Percentiles rank a stretch among this genome's conserved stretches.
Conservation (phyloP, 2,329 filamentous ascomycete genomes). For the Talaromyces sp. region DNA sequence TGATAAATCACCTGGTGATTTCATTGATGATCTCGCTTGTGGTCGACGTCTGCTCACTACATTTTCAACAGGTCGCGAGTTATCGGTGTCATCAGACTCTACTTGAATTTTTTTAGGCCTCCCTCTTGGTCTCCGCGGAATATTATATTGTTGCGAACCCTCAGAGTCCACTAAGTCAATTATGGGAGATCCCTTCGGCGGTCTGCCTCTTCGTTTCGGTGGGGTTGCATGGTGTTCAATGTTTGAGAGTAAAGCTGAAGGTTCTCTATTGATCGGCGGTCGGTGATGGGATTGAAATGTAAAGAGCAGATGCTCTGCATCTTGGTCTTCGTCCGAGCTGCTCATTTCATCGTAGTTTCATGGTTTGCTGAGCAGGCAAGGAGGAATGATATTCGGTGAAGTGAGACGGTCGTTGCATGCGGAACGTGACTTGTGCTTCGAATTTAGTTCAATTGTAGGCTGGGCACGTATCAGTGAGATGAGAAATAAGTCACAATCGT, state of each 20-base stretch:
- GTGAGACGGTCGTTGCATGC: not conserved
- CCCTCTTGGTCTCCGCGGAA: not conserved
- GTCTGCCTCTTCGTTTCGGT: slow-evolving; percentile 1
- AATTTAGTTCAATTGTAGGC: not conserved
- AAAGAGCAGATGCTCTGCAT: slow-evolving; percentile 27
- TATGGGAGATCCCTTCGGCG: not conserved
- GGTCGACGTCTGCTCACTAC: not conserved
- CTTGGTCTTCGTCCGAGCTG: slow-evolving; percentile 23
- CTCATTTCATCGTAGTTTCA: slow-evolving; percentile 7
- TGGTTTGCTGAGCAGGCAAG: not conserved
- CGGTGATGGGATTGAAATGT: slow-evolving; percentile 23
- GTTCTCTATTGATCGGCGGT: not conserved
- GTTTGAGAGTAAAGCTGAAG: not conserved
- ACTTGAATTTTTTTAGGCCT: not conserved
- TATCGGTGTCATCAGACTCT: not conserved
- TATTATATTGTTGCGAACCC: not conserved
- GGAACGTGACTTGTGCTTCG: not conserved
- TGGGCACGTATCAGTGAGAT: not conserved
- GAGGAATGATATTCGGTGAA: not conserved
- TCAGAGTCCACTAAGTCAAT: not conserved
- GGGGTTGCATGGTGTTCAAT: not conserved
- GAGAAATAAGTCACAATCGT: not conserved
- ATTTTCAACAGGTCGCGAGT: not conserved
- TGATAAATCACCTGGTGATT: not conserved
- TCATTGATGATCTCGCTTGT: not conserved